phyloP scores from a whole-genome alignment of 495 filamentous ascomycete genomes.

The Friedmanniomyces simplex region DNA sequence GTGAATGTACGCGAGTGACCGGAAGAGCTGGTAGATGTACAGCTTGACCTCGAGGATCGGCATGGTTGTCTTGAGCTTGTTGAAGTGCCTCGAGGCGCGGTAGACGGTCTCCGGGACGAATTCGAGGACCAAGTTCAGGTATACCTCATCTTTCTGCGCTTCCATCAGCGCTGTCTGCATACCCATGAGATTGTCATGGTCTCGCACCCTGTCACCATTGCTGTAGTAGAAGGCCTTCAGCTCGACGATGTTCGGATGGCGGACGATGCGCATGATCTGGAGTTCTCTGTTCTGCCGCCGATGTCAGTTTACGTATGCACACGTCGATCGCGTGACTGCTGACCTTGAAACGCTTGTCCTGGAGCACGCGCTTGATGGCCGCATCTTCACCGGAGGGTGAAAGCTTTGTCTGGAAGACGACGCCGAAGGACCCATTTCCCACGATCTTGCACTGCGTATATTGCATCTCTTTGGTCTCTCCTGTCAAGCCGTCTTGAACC shows the following conservation, averaged over 20 bases:
- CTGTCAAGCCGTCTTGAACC: conserved; percentile 95
- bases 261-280: conserved; percentile 98
- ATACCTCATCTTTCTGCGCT: conserved; percentile 92
- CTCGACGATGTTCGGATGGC: conserved; percentile 97
- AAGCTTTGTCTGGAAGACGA: conserved; percentile 98
- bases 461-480: conserved; percentile 89
- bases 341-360: conserved; percentile 99
- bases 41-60: conserved; percentile 97
- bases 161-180: conserved; percentile 22
- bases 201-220: conserved; percentile 79
- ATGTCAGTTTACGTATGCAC: conserved; percentile 28
- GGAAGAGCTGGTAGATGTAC: conserved; percentile 99
- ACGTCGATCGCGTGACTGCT: background rate
- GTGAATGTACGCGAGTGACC: conserved; percentile 96
- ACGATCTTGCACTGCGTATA: conserved; percentile 99
- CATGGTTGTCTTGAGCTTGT: conserved; percentile 99
- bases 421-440: conserved; percentile 97
- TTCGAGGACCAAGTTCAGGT: conserved; percentile 95
- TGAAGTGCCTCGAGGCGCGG: conserved; percentile 96
- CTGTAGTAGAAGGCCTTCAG: conserved; percentile 99
- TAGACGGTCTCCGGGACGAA: conserved; percentile 99
- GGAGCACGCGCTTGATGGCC: conserved; percentile 94
- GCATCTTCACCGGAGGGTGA: conserved; percentile 95
- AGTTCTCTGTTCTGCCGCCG: conserved; percentile 80
- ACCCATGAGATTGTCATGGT: conserved; percentile 19